These are phyloP conservation scores for Psophocarpus tetragonolobus DNA, from an alignment of 306 rosid genomes.

Conservation along the genomic window DNA sequence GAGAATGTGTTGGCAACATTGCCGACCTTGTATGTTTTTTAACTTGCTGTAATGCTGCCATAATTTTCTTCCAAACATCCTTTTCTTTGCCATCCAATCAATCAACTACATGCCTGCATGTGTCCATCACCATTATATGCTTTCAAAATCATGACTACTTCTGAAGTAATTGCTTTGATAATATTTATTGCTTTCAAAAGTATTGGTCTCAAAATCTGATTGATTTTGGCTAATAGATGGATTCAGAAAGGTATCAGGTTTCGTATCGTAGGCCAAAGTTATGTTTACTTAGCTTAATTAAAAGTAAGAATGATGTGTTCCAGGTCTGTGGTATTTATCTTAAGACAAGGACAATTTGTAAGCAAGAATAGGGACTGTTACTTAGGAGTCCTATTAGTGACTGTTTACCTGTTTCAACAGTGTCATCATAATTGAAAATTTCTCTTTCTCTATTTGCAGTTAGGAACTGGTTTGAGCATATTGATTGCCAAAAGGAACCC, in stretches of 20 bases:
- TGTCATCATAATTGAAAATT: no score
- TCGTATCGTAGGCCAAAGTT: conserved; percentile 2
- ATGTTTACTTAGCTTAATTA: conserved; percentile 18
- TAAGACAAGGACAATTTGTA: neutral
- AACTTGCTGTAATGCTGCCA: conserved; percentile 27
- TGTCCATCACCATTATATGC: neutral
- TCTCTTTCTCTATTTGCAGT: conserved; percentile 60
- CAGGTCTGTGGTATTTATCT: conserved; percentile 1
- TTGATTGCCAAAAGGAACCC: conserved; percentile 82
- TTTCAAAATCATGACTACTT: conserved; percentile 27
- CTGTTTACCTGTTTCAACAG: neutral
- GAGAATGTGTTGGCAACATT: conserved; percentile 96
- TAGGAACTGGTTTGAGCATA: conserved; percentile 97
- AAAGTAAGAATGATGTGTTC: neutral
- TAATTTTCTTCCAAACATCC: conserved; percentile 18
- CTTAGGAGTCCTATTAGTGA: neutral
- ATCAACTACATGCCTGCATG: conserved; percentile 5
- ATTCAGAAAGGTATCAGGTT: neutral
- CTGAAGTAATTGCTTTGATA: conserved; percentile 19
- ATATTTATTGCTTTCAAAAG: neutral
- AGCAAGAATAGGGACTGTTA: neutral
- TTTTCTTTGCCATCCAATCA: conserved; percentile 9
- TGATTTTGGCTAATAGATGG: conserved; percentile 10
- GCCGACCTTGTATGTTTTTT: conserved; percentile 84
- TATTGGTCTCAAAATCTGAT: conserved; percentile 4